Percentiles rank a stretch among this genome's conserved stretches.
phyloP scores from a whole-genome alignment of 2,329 filamentous ascomycete species.

The Ophiocordyceps camponoti-leonardi region DNA sequence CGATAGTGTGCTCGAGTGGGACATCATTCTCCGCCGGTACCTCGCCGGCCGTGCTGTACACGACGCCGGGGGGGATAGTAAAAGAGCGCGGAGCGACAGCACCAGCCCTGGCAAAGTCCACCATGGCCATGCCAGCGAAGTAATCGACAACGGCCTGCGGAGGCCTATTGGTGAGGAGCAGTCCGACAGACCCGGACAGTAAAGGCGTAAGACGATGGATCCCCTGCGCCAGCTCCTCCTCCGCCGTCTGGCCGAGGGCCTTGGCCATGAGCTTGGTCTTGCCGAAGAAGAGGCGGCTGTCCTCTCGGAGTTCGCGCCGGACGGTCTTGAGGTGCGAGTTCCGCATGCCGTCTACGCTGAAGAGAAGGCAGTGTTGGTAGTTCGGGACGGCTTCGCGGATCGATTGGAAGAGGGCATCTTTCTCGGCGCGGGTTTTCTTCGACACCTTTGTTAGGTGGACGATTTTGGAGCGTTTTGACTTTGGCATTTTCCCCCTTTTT shows the following conservation, averaged over 20 bases:
- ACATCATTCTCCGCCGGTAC: slow-evolving; percentile 68
- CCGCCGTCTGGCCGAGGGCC: slow-evolving; percentile 64
- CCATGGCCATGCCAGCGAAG: slow-evolving; percentile 54
- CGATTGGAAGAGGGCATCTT: slow-evolving; percentile 72
- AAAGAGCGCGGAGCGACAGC: slow-evolving; percentile 58
- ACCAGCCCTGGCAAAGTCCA: slow-evolving; percentile 86
- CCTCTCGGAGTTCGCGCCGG: slow-evolving; percentile 60
- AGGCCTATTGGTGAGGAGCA: slow-evolving; percentile 74
- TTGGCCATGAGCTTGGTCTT: slow-evolving; percentile 99
- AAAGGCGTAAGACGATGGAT: slow-evolving; percentile 52
- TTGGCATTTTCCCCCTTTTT: slow-evolving; percentile 52
- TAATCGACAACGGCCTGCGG: slow-evolving; percentile 50
- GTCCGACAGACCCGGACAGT: slow-evolving; percentile 68
- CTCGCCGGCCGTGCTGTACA: slow-evolving; percentile 69
- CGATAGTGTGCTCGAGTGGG: slow-evolving; percentile 70
- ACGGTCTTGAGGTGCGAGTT: slow-evolving; percentile 93
- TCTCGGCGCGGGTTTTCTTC: slow-evolving; percentile 89
- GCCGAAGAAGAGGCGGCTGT: slow-evolving; percentile 85
- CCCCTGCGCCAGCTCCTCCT: slow-evolving; percentile 66
- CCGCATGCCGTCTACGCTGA: slow-evolving; percentile 91
- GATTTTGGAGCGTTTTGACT: slow-evolving; percentile 83
- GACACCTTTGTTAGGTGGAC: slow-evolving; percentile 79
- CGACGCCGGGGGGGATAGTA: slow-evolving; percentile 63
- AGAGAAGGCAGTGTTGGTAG: slow-evolving; percentile 86
- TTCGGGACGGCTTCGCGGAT: slow-evolving; percentile 71